Evolutionary conservation across 2,329 filamentous ascomycete genomes (phyloP), one percentile per base, ranked within the genome.

Genomic region (Aspergillus aculeatus): DNA sequence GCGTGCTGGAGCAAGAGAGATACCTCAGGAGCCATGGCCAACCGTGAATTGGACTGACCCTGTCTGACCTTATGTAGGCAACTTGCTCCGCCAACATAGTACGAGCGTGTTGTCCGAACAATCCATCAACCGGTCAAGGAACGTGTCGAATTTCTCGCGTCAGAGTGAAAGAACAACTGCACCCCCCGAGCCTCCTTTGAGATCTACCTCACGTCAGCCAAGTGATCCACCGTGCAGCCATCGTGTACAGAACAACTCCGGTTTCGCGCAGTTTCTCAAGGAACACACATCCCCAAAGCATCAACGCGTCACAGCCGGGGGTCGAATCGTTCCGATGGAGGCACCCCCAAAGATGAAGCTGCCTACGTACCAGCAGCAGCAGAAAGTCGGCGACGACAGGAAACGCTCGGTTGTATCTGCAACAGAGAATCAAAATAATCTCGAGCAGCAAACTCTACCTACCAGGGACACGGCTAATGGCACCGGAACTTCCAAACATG

Each of bases 251-350:
- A 69, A 66, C 35, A 73, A 80, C 51, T 68, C 72, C 50, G 80
- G 80, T 0, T 82, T 82, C 66, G 75, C 71, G 32, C 72, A 72
- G 41, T 82, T 82, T 58, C 69, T 82, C 9, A 77, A 77, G 65
- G 73, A 79, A 54, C 79, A 81, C 60, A 72, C 78, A 7, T 81
- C 80, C 38, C 79, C 80, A n/a, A 79, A 74, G 35, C 77, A 80
- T 59, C 77, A 81, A 54, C 77, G 80, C 54, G 80, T 82, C 52
- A 81, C 79, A 44, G 78, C 80, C 58, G 79, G 79, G 23, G 80
- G 80, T 9, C 75, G 74, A 47, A 81, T 82, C 29, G 78, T 82
- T 38, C 78, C 79, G n/a, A 79, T 81, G 75, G 70, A 72, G 38
- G 69, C 73, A 32, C 64, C 71, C 56, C 76, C 78, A 5, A 70